Evolutionary conservation across 2,329 filamentous ascomycete genomes (phyloP).

Genomic region (Cercospora sesami): DNA sequence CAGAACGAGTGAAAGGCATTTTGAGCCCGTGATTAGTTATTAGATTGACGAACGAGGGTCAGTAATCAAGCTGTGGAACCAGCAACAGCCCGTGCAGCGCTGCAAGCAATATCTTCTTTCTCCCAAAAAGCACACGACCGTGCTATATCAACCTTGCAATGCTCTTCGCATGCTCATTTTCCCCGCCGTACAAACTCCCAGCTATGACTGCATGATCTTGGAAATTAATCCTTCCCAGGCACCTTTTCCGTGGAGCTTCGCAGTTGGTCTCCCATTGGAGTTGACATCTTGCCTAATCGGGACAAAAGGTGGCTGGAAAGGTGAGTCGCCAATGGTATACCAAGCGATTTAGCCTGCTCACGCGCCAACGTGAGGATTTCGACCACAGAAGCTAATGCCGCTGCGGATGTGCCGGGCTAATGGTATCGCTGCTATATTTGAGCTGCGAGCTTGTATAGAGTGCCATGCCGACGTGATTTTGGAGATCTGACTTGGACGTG

Average conservation of each 20-base stretch:
- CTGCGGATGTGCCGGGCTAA: slow-evolving; percentile 1
- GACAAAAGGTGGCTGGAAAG: slow-evolving; percentile 3
- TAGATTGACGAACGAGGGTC: neutral
- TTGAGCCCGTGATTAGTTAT: neutral
- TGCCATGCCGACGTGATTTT: slow-evolving; percentile 6
- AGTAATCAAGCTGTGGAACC: neutral
- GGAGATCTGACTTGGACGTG: slow-evolving; percentile 8
- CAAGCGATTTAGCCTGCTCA: slow-evolving; percentile 6
- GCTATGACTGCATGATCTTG: neutral
- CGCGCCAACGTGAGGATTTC: neutral
- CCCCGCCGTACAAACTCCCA: neutral
- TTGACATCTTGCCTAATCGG: slow-evolving; percentile 8
- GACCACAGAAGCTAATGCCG: neutral
- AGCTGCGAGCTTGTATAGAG: slow-evolving; percentile 10
- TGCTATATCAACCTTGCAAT: slow-evolving; percentile 8
- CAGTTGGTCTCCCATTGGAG: neutral
- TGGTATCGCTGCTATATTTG: neutral
- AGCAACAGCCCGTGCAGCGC: neutral
- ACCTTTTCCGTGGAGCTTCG: neutral
- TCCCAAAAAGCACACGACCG: neutral
- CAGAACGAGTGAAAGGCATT: neutral
- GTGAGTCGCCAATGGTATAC: slow-evolving; percentile 6
- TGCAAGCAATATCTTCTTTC: neutral
- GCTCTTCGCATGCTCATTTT: neutral
- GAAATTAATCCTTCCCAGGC: neutral